A percentile compares a stretch with the other conserved stretches of the same genome.
Conservation (phyloP, 805 yeast genomes). For the Starmerella potacharoeniae region DNA sequence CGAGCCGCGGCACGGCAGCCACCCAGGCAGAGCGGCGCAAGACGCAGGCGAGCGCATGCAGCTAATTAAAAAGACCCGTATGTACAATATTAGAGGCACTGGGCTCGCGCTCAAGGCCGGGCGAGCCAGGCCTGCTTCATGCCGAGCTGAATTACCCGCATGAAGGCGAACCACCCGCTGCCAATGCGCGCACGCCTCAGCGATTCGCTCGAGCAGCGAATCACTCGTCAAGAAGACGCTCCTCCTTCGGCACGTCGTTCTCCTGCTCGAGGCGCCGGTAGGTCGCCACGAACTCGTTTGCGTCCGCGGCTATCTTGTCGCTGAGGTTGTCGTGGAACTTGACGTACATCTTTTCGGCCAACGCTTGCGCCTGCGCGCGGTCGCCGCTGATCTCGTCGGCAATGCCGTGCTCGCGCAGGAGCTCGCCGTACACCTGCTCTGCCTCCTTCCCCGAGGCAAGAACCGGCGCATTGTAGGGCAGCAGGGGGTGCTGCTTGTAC, state of each 20-base stretch:
- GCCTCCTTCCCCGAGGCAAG: slow-evolving; percentile 17
- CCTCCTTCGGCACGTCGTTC: slow-evolving; percentile 15
- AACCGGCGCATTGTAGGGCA: slow-evolving; percentile 16
- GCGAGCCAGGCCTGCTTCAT: no score
- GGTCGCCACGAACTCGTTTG: slow-evolving; percentile 19
- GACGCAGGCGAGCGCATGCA: no score
- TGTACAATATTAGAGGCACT: no score
- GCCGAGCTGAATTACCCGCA: no score
- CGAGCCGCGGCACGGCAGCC: neutral
- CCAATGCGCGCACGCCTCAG: no score
- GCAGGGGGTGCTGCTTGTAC: slow-evolving; percentile 26
- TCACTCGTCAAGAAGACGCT: slow-evolving; percentile 6
- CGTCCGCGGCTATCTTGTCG: slow-evolving; percentile 21
- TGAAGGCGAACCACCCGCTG: no score
- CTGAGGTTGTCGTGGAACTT: slow-evolving; percentile 21
- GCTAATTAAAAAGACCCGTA: no score
- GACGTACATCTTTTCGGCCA: slow-evolving; percentile 25
- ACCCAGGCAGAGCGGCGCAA: no score
- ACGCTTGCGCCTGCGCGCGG: slow-evolving; percentile 13
- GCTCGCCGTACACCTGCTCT: slow-evolving; percentile 17
- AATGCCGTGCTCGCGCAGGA: slow-evolving; percentile 15
- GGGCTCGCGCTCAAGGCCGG: no score
- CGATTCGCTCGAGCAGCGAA: neutral
- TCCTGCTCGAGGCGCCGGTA: slow-evolving; percentile 11
- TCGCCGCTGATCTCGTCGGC: neutral